Evolutionary conservation across 2,329 filamentous ascomycete species (phyloP), one percentile per base, ranked within the genome.

Genomic region (Sordariomycetes sp.): DNA sequence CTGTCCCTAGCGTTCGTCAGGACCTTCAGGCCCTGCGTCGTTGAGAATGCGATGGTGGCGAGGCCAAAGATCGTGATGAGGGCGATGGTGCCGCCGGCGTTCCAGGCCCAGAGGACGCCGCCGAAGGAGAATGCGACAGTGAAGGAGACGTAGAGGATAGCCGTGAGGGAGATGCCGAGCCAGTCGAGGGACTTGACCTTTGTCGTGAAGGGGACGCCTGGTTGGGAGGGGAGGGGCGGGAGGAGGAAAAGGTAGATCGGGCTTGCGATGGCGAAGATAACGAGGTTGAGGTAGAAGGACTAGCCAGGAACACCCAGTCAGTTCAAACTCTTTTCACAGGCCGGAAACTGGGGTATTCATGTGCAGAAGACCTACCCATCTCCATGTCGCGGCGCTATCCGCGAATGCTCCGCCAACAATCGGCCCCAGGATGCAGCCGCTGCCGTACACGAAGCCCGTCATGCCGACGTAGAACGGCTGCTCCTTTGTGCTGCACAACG

Each of bases 51-150:
- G 6, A 59, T 57, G 37, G 65, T 64, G 0, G 76, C 62, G 72
- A 73, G 75, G 10, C 70, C 71, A 14, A 65, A 64, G n/a, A 73
- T 62, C 6, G 59, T 57, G 37, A 66, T 64, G 0, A 76, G 62
- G 0, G 77, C 63, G 1, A 67, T 74, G 1, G 72, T 72, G 0
- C 69, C 66, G 1, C 71, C 71, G 8, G 65, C 67, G 43, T 67
- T 65, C 79, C 79, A 84, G 0, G 65, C 61, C 61, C 72, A 83
- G 3, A 73, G 59, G 1, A 70, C 66, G 1, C 79, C 80, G 11
- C 75, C 77, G 53, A 82, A 79, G 52, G 70, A 72, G 58, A 81
- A 72, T 0, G 70, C 77, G 67, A 82, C 74, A 46, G 76, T 68
- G 20, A 77, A 63, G 14, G 67, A 69, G 1, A 71, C 64, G 22